Evolutionary conservation across 139 green algal genomes (phyloP), one percentile per base, ranked within the genome.

Genomic region (Chlamydomonas incerta): DNA sequence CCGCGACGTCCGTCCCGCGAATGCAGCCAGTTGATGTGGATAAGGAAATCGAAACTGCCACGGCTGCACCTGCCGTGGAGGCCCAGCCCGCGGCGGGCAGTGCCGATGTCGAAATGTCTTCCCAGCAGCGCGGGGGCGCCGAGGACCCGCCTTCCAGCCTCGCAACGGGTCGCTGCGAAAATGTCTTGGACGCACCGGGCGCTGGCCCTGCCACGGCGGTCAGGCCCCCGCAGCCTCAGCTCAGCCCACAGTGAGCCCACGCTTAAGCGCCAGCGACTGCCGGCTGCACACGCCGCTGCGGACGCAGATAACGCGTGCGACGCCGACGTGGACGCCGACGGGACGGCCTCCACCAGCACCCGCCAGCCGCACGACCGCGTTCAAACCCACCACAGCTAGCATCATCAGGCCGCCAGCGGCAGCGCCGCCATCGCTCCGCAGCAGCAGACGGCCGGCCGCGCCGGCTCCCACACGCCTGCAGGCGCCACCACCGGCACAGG

Each of bases 251-350:
- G 74, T 72, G 15, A 50, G 21, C 37, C 50, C 34, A 47, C 29
- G 9, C 74, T 63, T 3, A 83, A 83, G 60, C 77, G 77, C 17
- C 77, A 63, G 63, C 77, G 77, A 0, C 11, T 83, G 31, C 77
- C 77, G n/a, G 10, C 17, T 9, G 2, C 24, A 20, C 62, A 23
- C n/a, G 55, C 55, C 2, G 55, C 55, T 24, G 20, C 55, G 15
- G 72, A 66, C n/a, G 72, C 15, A 20, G 37, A 35, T 10, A 33
- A 72, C 17, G 31, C 67, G 8, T 50, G 41, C 41, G 41, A 50
- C 8, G 41, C 41, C 6, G 41, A 50, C 8, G 41, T 8, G 41
- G 41, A 50, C 8, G 41, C 41, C 8, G 41, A 50, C 41, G 41
- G 41, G 6, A 50, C 41, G 5, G 41, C 41, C 31, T 72, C 67